phyloP scores from a whole-genome alignment of 2,329 filamentous ascomycete species.

The Botryosphaeria dothidea region DNA sequence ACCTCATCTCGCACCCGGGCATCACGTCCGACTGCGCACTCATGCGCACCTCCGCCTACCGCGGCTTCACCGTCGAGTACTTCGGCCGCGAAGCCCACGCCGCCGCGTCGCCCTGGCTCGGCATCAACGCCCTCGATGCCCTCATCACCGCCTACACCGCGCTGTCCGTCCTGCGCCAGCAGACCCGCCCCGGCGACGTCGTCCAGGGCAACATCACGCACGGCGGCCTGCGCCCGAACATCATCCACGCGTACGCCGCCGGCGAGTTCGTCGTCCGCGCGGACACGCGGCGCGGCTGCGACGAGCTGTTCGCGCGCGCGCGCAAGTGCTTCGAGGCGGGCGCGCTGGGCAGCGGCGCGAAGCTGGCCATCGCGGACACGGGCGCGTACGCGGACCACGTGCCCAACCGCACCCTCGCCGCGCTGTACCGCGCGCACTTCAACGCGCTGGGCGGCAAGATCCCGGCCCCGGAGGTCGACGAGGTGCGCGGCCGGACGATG shows the following conservation, averaged over 20 bases:
- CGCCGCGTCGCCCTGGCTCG: slow-evolving; percentile 41
- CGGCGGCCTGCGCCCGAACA: slow-evolving; percentile 41
- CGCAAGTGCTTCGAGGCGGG: slow-evolving; percentile 49
- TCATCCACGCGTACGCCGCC: slow-evolving; percentile 45
- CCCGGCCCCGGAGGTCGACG: slow-evolving; percentile 42
- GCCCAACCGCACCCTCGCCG: slow-evolving; percentile 52
- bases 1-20: slow-evolving; percentile 32
- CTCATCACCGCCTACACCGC: slow-evolving; percentile 38
- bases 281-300: too few species aligned
- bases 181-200: slow-evolving; percentile 39
- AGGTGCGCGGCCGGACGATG: slow-evolving; percentile 45
- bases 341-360: slow-evolving; percentile 53
- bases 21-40: slow-evolving; percentile 24
- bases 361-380: slow-evolving; percentile 44
- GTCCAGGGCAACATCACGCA: slow-evolving; percentile 41
- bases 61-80: slow-evolving; percentile 24
- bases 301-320: slow-evolving; percentile 34
- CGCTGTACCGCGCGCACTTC: slow-evolving; percentile 25
- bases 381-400: slow-evolving; percentile 57
- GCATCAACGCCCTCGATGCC: slow-evolving; percentile 44
- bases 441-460: slow-evolving; percentile 36
- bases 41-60: slow-evolving; percentile 20
- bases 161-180: slow-evolving; percentile 34
- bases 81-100: slow-evolving; percentile 38
- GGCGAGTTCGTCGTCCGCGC: too few species aligned